Conservation (phyloP, 768 basidiomycete genomes). For the Pilatotrama ljubarskyi region DNA sequence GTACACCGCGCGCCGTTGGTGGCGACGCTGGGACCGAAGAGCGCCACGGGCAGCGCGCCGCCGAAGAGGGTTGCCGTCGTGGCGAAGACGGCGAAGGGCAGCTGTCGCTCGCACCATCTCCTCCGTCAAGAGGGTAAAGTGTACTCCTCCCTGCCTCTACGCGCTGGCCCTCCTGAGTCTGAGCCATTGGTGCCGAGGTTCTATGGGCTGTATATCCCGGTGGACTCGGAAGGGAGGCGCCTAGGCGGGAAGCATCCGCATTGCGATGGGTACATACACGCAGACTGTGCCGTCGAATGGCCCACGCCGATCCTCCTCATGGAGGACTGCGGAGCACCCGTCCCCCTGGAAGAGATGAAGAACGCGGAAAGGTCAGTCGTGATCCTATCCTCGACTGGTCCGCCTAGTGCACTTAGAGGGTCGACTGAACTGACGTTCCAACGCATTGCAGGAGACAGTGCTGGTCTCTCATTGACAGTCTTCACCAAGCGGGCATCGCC, state of each 20-base stretch:
- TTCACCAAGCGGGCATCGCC: slow-evolving; percentile 40
- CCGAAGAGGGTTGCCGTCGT: slow-evolving; percentile 28
- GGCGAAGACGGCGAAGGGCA: slow-evolving; percentile 25
- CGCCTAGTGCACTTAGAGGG: neutral
- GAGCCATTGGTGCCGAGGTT: slow-evolving; percentile 57
- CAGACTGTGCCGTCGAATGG: slow-evolving; percentile 13
- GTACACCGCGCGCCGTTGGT: slow-evolving; percentile 49
- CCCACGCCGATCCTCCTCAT: slow-evolving; percentile 45
- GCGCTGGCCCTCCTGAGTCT: slow-evolving; percentile 36
- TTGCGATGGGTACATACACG: slow-evolving; percentile 23
- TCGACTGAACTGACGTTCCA: neutral
- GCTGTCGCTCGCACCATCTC: slow-evolving; percentile 16
- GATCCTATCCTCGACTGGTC: neutral
- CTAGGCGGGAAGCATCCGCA: neutral
- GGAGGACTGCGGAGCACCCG: slow-evolving; percentile 46
- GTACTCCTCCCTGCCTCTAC: slow-evolving; percentile 48
- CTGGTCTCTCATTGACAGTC: slow-evolving; percentile 38
- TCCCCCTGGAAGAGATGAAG: slow-evolving; percentile 29
- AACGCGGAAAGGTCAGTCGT: slow-evolving; percentile 16
- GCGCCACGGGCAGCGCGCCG: neutral
- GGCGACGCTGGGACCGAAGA: slow-evolving; percentile 37
- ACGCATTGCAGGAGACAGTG: slow-evolving; percentile 21
- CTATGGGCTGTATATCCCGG: slow-evolving; percentile 56
- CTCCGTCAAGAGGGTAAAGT: slow-evolving; percentile 41
- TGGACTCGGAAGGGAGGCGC: slow-evolving; percentile 9